Evolutionary conservation across 306 rosid genomes (phyloP).

Genomic region (Trifolium fragiferum): DNA sequence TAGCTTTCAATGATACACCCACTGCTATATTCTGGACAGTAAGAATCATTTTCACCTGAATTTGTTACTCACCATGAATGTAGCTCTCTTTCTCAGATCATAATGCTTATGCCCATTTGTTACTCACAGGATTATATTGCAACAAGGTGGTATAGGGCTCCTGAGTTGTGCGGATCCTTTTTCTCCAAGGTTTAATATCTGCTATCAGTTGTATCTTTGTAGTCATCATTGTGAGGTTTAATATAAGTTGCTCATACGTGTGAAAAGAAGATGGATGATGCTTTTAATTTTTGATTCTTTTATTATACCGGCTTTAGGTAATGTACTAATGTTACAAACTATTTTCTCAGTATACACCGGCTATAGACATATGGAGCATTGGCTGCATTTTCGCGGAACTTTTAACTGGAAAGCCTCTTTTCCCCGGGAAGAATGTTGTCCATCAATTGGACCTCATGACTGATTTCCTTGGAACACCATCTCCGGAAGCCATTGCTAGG

Average conservation of each 20-base stretch:
- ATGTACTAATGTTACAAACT: constrained; percentile 11
- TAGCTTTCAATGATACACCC: constrained; percentile 97
- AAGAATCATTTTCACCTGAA: constrained; percentile 44
- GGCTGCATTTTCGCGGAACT: constrained; percentile 99
- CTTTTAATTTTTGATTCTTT: constrained; percentile 13
- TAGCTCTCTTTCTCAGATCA: constrained; percentile 22
- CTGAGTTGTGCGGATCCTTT: constrained; percentile 98
- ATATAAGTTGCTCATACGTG: constrained; percentile 26
- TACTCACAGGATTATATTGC: constrained; percentile 88
- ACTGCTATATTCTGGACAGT: constrained; percentile 99
- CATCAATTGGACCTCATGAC: constrained; percentile 98
- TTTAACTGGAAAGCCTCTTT: constrained; percentile 96
- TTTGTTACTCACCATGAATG: constrained; percentile 28
- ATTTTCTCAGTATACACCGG: constrained; percentile 82
- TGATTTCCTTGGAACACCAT: constrained; percentile 94
- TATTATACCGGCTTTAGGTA: constrained; percentile 27
- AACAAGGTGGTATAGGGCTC: constrained; percentile 99
- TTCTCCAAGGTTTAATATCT: constrained; percentile 81
- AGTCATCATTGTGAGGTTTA: neutral
- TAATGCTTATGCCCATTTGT: constrained; percentile 41
- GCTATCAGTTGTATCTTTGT: constrained; percentile 30
- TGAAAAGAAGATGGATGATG: constrained; percentile 38
- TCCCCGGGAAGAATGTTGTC: constrained; percentile 98
- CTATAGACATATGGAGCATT: constrained; percentile 99
- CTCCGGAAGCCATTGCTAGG: constrained; percentile 88